Evolutionary conservation across 495 filamentous ascomycete species (phyloP).

Genomic region (Talaromyces nanjingensis): DNA sequence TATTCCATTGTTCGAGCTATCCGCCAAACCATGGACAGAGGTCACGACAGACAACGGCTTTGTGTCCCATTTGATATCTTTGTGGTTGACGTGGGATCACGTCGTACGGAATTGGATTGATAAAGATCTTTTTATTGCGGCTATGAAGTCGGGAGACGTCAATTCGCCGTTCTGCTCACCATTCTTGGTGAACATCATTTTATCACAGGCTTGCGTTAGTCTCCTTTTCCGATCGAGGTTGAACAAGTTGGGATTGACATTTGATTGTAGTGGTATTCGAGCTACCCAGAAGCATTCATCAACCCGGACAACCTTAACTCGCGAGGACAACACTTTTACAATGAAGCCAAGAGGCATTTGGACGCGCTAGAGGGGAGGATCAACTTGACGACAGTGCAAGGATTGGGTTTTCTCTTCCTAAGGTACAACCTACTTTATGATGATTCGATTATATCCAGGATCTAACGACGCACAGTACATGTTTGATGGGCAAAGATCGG

Average conservation of each 20-base stretch:
- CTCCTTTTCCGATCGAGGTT: background rate
- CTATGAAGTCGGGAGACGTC: slow-evolving; percentile 21
- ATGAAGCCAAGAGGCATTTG: slow-evolving; percentile 12
- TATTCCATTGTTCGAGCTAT: slow-evolving; percentile 20
- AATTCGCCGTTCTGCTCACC: slow-evolving; percentile 31
- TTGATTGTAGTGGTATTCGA: slow-evolving; percentile 14
- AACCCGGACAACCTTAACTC: slow-evolving; percentile 11
- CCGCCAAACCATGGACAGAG: slow-evolving; percentile 33
- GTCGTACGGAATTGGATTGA: slow-evolving; percentile 28
- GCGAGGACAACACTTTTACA: slow-evolving; percentile 16
- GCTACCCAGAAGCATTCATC: slow-evolving; percentile 16
- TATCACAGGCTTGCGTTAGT: slow-evolving; percentile 24
- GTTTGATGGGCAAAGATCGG: slow-evolving; percentile 10
- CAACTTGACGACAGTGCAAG: slow-evolving; percentile 13
- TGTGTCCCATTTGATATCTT: slow-evolving; percentile 34
- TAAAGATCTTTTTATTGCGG: slow-evolving; percentile 28
- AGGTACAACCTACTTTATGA: background rate
- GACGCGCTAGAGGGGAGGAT: slow-evolving; percentile 13
- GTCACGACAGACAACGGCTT: slow-evolving; percentile 31
- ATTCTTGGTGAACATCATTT: slow-evolving; percentile 37
- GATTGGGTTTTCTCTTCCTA: slow-evolving; percentile 5
- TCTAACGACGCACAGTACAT: background rate
- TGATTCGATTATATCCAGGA: background rate
- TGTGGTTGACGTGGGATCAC: slow-evolving; percentile 37
- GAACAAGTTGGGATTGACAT: background rate